Percentiles rank a stretch among this genome's conserved stretches.
phyloP scores from a whole-genome alignment of 1,284 basidiomycete genomes.

The Rhodotorula sp. region DNA sequence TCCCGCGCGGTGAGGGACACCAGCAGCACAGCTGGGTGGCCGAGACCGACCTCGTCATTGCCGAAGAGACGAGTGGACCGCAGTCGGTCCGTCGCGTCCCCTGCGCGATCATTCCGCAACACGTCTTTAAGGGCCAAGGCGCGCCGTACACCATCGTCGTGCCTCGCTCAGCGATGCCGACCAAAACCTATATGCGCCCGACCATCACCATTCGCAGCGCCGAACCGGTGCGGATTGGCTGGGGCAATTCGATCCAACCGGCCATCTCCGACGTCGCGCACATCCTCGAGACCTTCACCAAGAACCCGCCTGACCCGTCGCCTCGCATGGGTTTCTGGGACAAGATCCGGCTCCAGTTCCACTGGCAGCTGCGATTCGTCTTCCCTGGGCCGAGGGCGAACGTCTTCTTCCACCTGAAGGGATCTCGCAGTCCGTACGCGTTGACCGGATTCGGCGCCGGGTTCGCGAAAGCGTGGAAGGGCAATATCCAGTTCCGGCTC shows the following conservation, averaged over 20 bases:
- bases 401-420: conserved; percentile 80
- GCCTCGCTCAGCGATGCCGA: conserved; percentile 91
- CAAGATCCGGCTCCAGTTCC: conserved; percentile 78
- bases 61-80: conserved; percentile 77
- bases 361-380: conserved; percentile 72
- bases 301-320: conserved; percentile 79
- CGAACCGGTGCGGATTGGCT: conserved; percentile 72
- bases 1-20: conserved; percentile 47
- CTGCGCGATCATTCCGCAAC: conserved; percentile 61
- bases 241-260: conserved; percentile 86
- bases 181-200: conserved; percentile 86
- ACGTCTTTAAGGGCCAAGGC: conserved; percentile 61
- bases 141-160: conserved; percentile 50
- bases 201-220: conserved; percentile 65
- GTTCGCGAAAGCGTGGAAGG: conserved; percentile 82
- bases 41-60: conserved; percentile 78
- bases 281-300: conserved; percentile 76
- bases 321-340: conserved; percentile 93
- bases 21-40: conserved; percentile 56
- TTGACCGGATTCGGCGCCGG: conserved; percentile 77
- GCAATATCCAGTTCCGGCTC: conserved; percentile 69
- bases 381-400: conserved; percentile 59
- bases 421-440: conserved; percentile 77
- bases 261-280: conserved; percentile 83
- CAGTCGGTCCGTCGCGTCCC: conserved; percentile 71